Evolutionary conservation across 768 basidiomycete genomes (phyloP), one percentile per base, ranked within the genome.

Genomic region (Pleurotus tuber-regium): DNA sequence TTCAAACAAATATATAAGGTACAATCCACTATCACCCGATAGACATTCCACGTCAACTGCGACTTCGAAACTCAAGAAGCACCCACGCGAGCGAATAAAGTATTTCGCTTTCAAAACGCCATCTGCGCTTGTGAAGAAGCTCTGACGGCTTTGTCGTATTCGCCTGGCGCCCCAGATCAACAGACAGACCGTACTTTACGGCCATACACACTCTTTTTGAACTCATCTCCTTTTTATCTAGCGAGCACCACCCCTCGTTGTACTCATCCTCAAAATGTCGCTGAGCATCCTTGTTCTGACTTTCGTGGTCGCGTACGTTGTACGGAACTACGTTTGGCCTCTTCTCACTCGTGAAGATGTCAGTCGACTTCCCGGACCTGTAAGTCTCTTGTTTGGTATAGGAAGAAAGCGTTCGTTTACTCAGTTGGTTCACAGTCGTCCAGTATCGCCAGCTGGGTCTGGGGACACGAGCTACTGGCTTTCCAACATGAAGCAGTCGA

Each of bases 381-480:
- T 60, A 43, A 36, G 60, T 54, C 40, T 31, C 25, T 54, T 54
- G 29, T 36, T 31, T 16, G 31, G 38, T 51, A 52, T 33, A 5
- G 12, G n/a, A 12, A 16, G 33, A 14, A 7, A 11, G 23, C 50
- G 19, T 12, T 38, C n/a, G 19, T 16, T 28, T 31, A 23, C 28
- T 28, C 28, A 2, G 14, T 28, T 42, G 19, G 21, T 16, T 25
- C 8, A 31, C 40, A 63, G 61, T 58, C 59, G 35, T 52, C 56
- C 16, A 48, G 31, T 18, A 54, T 63, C 41, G 60, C 61, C 38
- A 61, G 58, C 46, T 64, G 61, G 61, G 57, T 68, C 48, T 71
- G 67, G 68, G 71, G 71, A 4, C 71, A 73, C 54, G 71, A 73
- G 54, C 61, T 66, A 28, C 52, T 59, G 16, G 63, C 64, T 8